Evolutionary conservation across 257 asterid genomes (phyloP).

Genomic region (Solanum pinnatisectum): DNA sequence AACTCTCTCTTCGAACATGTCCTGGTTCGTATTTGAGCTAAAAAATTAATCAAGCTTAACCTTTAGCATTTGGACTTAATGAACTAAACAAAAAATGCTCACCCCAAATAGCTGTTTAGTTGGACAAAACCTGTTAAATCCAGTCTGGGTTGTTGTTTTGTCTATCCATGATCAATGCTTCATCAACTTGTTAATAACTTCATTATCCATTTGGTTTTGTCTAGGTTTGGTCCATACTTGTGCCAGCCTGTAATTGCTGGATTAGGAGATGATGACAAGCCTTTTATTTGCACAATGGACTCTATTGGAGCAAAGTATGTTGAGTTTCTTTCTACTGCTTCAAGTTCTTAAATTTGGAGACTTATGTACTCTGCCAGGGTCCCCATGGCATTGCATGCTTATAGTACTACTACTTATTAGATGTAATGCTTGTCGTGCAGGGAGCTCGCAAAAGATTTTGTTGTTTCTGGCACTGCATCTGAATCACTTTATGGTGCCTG

Average conservation of each 20-base stretch:
- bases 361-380: neutral
- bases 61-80: neutral
- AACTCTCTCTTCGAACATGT: neutral
- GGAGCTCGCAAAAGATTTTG: conserved; percentile 98
- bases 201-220: neutral
- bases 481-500: conserved; percentile 98
- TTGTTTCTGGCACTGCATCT: conserved; percentile 92
- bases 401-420: neutral
- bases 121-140: neutral
- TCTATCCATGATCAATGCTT: neutral
- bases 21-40: neutral
- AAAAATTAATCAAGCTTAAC: neutral
- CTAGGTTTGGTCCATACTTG: conserved; percentile 94
- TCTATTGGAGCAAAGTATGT: conserved; percentile 91
- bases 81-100: neutral
- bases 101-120: neutral
- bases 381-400: neutral
- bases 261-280: conserved; percentile 78
- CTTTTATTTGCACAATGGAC: conserved; percentile 98
- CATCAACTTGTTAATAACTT: neutral
- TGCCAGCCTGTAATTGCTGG: conserved; percentile 99
- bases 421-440: conserved; percentile 24
- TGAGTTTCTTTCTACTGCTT: neutral
- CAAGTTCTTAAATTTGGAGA: neutral
- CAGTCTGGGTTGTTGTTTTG: neutral